Base-by-base conservation (phyloP, 192 early-diverging fungal species). In the Dissophora globulifera region DNA sequence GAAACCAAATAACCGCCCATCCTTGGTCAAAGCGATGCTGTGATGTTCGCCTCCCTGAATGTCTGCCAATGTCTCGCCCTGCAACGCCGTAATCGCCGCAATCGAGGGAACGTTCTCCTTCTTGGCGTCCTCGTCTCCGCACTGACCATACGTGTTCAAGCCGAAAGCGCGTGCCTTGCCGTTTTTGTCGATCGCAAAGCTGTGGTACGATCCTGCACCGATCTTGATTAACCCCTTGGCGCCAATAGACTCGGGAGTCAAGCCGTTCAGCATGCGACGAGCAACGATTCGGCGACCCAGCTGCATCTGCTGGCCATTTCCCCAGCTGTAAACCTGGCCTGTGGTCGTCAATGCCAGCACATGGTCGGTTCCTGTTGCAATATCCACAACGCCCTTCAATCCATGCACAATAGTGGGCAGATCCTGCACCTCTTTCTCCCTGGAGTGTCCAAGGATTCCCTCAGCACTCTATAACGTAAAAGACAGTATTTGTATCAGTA, bases 61-160 rank as follows among this genome's bases (percentile, higher is more conserved):
- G 50, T 81, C 66, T 7, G 70, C 75, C 47, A 95, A 75, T 25
- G 69, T 80, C 29, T 81, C 68, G 2, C 68, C 58, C 6, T 81
- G 48, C 6, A 90, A 79, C 0, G 84, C 82, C 9, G 84, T 67
- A 11, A 96, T 82, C 2, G 53, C 61, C 9, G 85, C 80, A 6
- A 92, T 90, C 32, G 81, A 72, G 4, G 88, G 75, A 27, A 92
- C 78, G 33, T 82, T 53, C 65, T 80, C 81, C 1, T 81, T 80
- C 23, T 67, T 58, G 29, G 62, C 41, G 33, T 59, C 38, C 25
- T 82, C 70, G 17, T 68, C 30, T 38, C 95, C 95, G 61, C 94
- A 90, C 80, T 98, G 96, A 43, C 87, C 87, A 69, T 91, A 93
- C 58, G 95, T 95, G 79, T 98, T 98, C 52, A 96, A 81, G 10